Evolutionary conservation across 768 basidiomycete genomes (phyloP), one percentile per base, ranked within the genome.

Genomic region (Phanerodontia chrysosporium): DNA sequence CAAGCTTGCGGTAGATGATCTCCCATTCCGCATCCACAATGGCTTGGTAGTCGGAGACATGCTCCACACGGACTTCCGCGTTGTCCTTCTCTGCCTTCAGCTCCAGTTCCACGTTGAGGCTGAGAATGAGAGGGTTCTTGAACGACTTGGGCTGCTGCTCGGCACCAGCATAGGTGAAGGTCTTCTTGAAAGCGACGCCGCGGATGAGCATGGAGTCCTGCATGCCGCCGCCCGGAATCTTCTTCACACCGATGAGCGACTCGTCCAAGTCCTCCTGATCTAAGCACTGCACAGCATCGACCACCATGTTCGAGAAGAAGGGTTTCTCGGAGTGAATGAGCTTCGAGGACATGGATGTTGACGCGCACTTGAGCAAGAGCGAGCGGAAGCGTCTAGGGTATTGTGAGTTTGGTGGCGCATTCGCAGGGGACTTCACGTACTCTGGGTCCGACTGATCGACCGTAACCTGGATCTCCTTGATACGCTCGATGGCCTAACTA

Each of bases 1-100:
- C 89, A 16, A 99, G 80, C 74, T 99, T 99, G 65, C 90, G 85
- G 77, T 96, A 98, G 67, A 99, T 99, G 73, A 99, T 98, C 67
- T 96, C 92, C 97, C 97, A 99, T 72, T 99, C 97, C 12, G 97
- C 97, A 71, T 99, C 95, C 55, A 99, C 97, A 67, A 99, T 98
- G 5, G 96, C 95, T 74, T 99, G 97, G 70, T 99, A 99, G 70
- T 99, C 97, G 18, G 94, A 89, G 25, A 99, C 96, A 16, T 90
- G 89, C 68, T 98, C 94, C 18, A 99, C 94, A 35, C 97, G 86
- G 44, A 99, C 93, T 74, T 99, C 97, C 2, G 97, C 97, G 64
- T 99, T 99, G 73, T 99, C 97, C 73, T 98, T 95, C 76, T 99
- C 97, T 0, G 97, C 97, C 75, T 99, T 99, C 65, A 99, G 80